phyloP scores from a whole-genome alignment of 2,329 filamentous ascomycete species.

The Cryphonectria radicalis region DNA sequence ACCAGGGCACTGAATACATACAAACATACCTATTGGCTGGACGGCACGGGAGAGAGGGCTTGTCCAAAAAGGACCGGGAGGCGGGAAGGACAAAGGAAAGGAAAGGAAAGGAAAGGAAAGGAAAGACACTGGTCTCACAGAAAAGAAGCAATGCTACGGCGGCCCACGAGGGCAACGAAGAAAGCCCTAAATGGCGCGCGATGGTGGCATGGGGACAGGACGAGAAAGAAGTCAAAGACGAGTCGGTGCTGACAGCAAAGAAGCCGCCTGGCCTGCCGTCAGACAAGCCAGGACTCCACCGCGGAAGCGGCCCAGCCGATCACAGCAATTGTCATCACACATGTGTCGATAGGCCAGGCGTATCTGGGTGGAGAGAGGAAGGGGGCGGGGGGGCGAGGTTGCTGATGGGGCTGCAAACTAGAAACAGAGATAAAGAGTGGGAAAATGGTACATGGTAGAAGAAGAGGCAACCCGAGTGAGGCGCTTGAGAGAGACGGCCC shows the following conservation, averaged over 20 bases:
- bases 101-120: no score
- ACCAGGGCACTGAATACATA: neutral
- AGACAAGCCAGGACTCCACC: neutral
- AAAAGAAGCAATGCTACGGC: no score
- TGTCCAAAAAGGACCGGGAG: no score
- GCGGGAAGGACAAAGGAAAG: no score
- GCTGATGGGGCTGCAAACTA: neutral
- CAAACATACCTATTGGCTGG: neutral
- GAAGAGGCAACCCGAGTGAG: neutral
- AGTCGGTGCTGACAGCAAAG: no score
- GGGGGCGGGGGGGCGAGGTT: neutral
- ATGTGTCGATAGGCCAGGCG: neutral
- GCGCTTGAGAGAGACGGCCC: neutral
- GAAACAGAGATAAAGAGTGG: neutral
- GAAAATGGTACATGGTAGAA: neutral
- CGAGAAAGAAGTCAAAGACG: neutral
- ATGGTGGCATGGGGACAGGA: neutral
- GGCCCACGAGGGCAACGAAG: no score
- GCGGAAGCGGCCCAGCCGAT: neutral
- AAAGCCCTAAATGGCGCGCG: neutral
- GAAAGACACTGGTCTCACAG: no score
- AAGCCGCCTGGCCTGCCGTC: neutral
- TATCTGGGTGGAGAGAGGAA: neutral
- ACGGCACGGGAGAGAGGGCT: neutral
- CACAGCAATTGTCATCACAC: neutral